These are phyloP conservation scores for Ocimum tenuiflorum DNA, from an alignment of 257 asterid species.

Conservation along the genomic window DNA sequence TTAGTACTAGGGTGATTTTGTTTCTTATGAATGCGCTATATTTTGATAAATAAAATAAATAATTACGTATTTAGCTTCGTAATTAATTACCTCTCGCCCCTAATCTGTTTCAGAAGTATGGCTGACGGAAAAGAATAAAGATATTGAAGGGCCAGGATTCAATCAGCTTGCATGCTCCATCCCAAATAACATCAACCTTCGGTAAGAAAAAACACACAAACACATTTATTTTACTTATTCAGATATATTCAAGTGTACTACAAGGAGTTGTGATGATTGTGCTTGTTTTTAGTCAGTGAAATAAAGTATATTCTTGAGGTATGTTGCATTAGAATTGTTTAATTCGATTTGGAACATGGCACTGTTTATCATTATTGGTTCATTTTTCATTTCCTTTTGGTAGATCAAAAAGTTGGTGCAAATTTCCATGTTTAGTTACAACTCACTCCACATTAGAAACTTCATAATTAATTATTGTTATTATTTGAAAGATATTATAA, in stretches of 20 bases:
- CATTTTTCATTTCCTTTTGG: neutral
- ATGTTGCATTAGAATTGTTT: neutral
- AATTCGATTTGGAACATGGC: neutral
- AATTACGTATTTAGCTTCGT: neutral
- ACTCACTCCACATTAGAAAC: conserved; percentile 22
- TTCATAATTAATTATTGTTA: neutral
- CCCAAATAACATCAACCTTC: conserved; percentile 27
- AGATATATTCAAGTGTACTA: neutral
- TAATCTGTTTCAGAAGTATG: conserved; percentile 41
- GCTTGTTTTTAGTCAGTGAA: neutral
- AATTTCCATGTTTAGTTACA: conserved; percentile 29
- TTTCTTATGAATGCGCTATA: neutral
- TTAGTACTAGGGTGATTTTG: neutral
- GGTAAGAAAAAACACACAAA: conserved; percentile 32
- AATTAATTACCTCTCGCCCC: neutral
- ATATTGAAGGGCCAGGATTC: conserved; percentile 40
- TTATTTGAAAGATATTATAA: neutral
- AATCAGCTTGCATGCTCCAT: conserved; percentile 17
- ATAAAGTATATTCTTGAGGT: neutral
- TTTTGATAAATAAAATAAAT: no score
- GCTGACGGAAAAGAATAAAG: conserved; percentile 41
- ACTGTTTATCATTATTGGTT: neutral
- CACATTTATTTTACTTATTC: neutral
- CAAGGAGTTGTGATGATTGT: neutral
- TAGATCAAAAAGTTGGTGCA: conserved; percentile 19